phyloP scores from a whole-genome alignment of 768 basidiomycete species.

The Termitomyces sp. region DNA sequence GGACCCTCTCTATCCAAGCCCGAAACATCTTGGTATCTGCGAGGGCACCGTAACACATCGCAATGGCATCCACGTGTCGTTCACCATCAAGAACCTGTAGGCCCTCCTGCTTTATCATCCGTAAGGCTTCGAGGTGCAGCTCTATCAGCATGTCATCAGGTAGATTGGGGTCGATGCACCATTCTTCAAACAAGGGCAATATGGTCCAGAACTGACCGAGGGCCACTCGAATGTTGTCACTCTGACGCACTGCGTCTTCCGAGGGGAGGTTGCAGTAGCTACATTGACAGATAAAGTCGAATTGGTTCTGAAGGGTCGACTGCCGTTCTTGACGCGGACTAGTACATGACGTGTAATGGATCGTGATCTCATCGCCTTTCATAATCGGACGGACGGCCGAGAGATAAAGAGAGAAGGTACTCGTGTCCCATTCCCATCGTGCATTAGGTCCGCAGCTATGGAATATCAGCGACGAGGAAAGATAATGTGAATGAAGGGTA shows the following conservation, averaged over 20 bases:
- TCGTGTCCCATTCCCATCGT: constrained; percentile 31
- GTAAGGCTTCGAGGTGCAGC: constrained; percentile 26
- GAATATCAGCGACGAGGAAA: not conserved
- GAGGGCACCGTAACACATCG: constrained; percentile 39
- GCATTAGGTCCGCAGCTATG: constrained; percentile 38
- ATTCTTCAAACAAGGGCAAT: constrained; percentile 28
- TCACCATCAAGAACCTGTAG: constrained; percentile 25
- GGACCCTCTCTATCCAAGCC: constrained; percentile 27
- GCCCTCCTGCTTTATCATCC: constrained; percentile 29
- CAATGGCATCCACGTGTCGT: constrained; percentile 33
- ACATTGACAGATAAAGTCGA: constrained; percentile 32
- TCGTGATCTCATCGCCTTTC: constrained; percentile 33
- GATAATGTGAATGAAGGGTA: not conserved
- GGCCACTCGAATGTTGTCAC: constrained; percentile 25
- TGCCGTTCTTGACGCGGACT: constrained; percentile 19
- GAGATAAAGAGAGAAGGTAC: constrained; percentile 27
- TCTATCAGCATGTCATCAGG: constrained; percentile 26
- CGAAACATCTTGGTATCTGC: constrained; percentile 31
- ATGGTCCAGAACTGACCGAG: constrained; percentile 23
- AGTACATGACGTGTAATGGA: constrained; percentile 27
- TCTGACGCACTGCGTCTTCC: constrained; percentile 10
- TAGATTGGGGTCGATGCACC: constrained; percentile 26
- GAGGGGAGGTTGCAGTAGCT: constrained; percentile 18
- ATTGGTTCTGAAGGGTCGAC: constrained; percentile 17
- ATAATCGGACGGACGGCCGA: constrained; percentile 30